phyloP scores from a whole-genome alignment of 768 basidiomycete species.

The Galerina marginata region DNA sequence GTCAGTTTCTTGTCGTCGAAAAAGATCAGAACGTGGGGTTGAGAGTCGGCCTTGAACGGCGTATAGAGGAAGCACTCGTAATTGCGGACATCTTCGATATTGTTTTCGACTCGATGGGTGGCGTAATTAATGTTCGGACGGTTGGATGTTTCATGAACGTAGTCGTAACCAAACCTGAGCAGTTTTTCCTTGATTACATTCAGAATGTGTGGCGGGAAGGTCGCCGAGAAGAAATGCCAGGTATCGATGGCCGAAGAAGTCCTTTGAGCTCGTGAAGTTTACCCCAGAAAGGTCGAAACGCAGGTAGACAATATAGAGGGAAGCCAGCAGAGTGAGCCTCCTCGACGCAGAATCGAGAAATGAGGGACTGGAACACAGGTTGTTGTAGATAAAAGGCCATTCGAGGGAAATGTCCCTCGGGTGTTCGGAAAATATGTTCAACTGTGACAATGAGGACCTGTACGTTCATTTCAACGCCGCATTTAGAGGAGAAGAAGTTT shows the following conservation, averaged over 20 bases:
- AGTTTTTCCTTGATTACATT: constrained; percentile 9
- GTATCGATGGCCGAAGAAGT: too few species aligned
- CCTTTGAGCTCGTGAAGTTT: constrained; percentile 22
- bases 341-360: constrained; percentile 23
- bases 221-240: constrained; percentile 20
- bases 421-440: constrained; percentile 23
- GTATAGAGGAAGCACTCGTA: constrained; percentile 10
- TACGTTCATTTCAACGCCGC: too few species aligned
- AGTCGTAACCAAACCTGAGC: neutral
- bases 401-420: constrained; percentile 21
- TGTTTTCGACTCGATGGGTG: constrained; percentile 2
- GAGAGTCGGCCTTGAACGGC: neutral
- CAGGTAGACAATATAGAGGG: constrained; percentile 17
- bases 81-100: constrained; percentile 3
- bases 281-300: constrained; percentile 31
- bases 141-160: constrained; percentile 1
- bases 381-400: constrained; percentile 22
- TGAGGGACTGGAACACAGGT: neutral
- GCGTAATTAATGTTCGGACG: constrained; percentile 8
- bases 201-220: constrained; percentile 29
- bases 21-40: constrained; percentile 12
- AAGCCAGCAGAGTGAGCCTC: constrained; percentile 31
- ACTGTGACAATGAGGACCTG: constrained; percentile 14
- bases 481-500: too few species aligned
- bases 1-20: neutral